Evolutionary conservation across 768 basidiomycete genomes (phyloP), one percentile per base, ranked within the genome.

Genomic region (Lactifluus piperatus): DNA sequence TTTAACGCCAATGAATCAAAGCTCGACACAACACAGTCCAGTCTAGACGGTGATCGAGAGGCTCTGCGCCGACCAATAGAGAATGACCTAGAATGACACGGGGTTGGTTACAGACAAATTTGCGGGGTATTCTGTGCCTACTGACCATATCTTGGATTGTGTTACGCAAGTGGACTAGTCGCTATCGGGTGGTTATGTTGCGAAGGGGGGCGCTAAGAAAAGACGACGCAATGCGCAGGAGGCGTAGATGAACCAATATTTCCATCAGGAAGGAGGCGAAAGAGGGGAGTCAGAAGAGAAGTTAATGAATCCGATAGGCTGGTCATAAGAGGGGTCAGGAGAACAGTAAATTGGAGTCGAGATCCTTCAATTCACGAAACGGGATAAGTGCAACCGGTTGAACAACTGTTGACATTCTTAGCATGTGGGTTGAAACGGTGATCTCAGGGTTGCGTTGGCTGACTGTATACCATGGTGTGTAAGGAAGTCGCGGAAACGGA

Each of bases 221-320:
- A 54, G 51, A 41, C 57, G 51, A 62, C 57, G 56, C 56, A 62
- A 50, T 54, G 62, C 52, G 44, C 48, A 55, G 45, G 62, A 61
- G 62, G 58, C 58, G 62, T 60, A 63, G 58, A 63, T 61, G 62
- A 60, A 61, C 34, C 11, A 60, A 53, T 60, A 60, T 63, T 63
- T 63, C 62, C 62, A 63, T 63, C 62, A 63, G 45, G 62, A 61
- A 63, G 62, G 58, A 54, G 58, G 62, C 36, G 62, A 46, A 51
- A 63, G 54, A 55, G 62, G 58, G 62, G 62, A 27, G 27, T 32
- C 45, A 63, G 62, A 63, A 63, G 62, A 55, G 62, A 63, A 63
- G 62, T 32, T 50, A 37, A 63, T 60, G 49, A 30, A 55, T 37
- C 62, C 62, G 58, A 54, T 37, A 56, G 52, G 8, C 47, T 62